Percentiles rank a stretch among this genome's conserved stretches.
Evolutionary conservation across 148 eudicot genomes (phyloP).

Genomic region (Chenopodium suecicum): DNA sequence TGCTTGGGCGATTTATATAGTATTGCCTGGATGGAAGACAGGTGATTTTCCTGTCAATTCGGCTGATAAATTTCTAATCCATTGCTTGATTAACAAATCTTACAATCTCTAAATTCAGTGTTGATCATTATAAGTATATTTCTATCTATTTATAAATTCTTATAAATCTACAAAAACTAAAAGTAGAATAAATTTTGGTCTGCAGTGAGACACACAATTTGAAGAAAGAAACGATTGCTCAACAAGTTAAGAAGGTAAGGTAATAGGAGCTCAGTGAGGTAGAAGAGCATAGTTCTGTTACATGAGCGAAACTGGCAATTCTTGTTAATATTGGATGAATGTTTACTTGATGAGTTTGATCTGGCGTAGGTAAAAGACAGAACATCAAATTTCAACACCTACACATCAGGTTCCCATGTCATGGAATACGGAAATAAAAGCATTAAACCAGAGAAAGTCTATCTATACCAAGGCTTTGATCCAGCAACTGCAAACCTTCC

Average conservation of each 20-base stretch:
- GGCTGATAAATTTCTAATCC: neutral
- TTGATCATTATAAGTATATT: neutral
- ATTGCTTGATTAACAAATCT: neutral
- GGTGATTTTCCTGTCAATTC: slow-evolving; percentile 24
- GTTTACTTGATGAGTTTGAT: neutral
- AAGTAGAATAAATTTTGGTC: neutral
- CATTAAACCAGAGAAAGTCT: slow-evolving; percentile 60
- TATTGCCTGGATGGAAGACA: slow-evolving; percentile 58
- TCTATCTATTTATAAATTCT: too few species aligned
- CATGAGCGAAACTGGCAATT: neutral
- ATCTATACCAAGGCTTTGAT: slow-evolving; percentile 47
- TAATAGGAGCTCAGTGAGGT: neutral
- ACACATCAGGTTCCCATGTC: slow-evolving; percentile 63
- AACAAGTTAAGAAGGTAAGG: slow-evolving; percentile 65
- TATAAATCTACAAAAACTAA: neutral
- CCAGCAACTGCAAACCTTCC: slow-evolving; percentile 55
- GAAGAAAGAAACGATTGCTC: slow-evolving; percentile 65
- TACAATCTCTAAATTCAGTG: neutral
- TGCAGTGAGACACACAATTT: slow-evolving; percentile 82
- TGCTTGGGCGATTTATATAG: slow-evolving; percentile 52
- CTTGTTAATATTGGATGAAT: neutral
- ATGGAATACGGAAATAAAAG: slow-evolving; percentile 84
- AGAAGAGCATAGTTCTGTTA: neutral
- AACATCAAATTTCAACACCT: slow-evolving; percentile 70
- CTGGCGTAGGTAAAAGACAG: slow-evolving; percentile 68